Evolutionary conservation across 2,329 filamentous ascomycete genomes (phyloP), one percentile per base, ranked within the genome.

Genomic region (Exophiala sp.): DNA sequence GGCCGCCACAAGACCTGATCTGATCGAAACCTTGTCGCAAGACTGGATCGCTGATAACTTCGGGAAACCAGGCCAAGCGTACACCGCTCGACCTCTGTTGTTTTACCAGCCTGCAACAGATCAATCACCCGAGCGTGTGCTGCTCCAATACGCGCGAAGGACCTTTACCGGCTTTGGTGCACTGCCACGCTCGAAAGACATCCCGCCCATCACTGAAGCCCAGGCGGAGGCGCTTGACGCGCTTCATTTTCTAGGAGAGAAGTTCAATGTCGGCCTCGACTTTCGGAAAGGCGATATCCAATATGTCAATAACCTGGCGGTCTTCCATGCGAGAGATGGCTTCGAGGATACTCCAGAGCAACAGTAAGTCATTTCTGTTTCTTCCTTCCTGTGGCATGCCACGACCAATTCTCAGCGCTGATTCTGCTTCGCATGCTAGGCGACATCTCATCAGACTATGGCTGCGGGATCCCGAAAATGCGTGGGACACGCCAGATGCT

Each of bases 101-200:
- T 77, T 79, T 63, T 73, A 80, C 59, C 75, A 80, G 41, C 72
- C 76, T 0, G 70, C 71, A 8, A 75, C 69, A 0, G 64, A 57
- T 0, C 64, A 62, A 1, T 60, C 63, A 0, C 76, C 78, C 0
- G 75, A 83, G 58, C 71, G 78, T 1, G 63, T 83, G 1, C 65
- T 79, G 5, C 72, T 84, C 23, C 79, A 83, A 54, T 84, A 83
- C 55, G 77, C 76, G 0, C 74, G 81, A 2, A 72, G 80, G 1
- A 69, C 67, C 21, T 82, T 83, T 56, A 80, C 79, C 45, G 75
- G 74, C 2, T 76, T 69, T 48, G 63, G 64, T 46, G 67, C 65
- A 0, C 64, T 70, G 3, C 72, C 71, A 1, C 66, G 73, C 14
- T 71, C 68, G 0, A 43, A 63, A 0, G 47, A 64, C 13, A 70